Conservation (phyloP, 2,329 filamentous ascomycete species). For the Hysterium pulicare region DNA sequence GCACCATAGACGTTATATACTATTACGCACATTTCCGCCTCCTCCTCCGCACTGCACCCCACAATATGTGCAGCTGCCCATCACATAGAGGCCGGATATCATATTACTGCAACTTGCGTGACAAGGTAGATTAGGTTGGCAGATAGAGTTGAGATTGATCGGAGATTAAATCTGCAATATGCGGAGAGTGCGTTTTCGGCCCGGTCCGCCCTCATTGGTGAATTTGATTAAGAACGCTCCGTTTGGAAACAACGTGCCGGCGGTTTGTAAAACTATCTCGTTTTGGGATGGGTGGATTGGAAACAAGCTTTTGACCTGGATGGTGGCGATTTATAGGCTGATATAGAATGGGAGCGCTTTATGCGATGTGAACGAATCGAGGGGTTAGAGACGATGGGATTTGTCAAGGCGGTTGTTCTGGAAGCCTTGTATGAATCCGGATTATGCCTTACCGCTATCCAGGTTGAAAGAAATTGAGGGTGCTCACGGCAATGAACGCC, state of each 20-base stretch:
- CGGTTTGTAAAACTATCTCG: background rate
- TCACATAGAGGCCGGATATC: no score
- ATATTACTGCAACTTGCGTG: conserved; percentile 6
- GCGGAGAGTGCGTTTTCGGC: conserved; percentile 15
- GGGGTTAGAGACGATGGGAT: background rate
- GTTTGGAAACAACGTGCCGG: background rate
- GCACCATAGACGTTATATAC: conserved; percentile 16
- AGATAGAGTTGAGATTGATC: conserved; percentile 21
- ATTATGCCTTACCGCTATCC: background rate
- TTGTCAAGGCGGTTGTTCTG: background rate
- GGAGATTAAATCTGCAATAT: conserved; percentile 22
- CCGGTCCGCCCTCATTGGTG: conserved; percentile 20
- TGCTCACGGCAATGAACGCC: background rate
- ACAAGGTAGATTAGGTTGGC: conserved; percentile 7
- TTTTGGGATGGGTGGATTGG: background rate
- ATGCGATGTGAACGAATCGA: background rate
- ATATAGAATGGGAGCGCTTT: background rate
- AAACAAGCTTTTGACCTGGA: background rate
- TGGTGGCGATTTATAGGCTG: background rate
- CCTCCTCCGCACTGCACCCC: conserved; percentile 2
- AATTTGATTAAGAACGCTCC: conserved; percentile 15
- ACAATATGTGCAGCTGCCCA: conserved; percentile 11
- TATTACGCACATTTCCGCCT: background rate
- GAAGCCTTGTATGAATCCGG: background rate
- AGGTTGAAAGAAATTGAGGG: background rate